Conservation (phyloP, 2,329 filamentous ascomycete species). For the Oidium heveae region DNA sequence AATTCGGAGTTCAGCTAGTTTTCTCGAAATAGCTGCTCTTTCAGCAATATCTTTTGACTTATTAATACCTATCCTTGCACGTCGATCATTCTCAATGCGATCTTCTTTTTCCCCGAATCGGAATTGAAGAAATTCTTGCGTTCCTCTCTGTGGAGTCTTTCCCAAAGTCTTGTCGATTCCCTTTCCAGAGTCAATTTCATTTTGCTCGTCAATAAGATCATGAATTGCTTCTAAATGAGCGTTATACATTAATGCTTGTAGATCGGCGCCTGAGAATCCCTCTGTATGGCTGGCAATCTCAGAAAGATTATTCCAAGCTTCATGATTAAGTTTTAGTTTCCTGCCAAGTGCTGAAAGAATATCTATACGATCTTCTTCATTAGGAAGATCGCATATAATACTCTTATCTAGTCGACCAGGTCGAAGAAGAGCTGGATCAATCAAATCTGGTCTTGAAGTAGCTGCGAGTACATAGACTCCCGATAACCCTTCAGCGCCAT, state of each 20-base stretch:
- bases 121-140: slow-evolving; percentile 51
- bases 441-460: slow-evolving; percentile 77
- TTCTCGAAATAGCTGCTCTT: slow-evolving; percentile 53
- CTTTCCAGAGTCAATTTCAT: slow-evolving; percentile 14
- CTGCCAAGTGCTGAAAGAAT: slow-evolving; percentile 66
- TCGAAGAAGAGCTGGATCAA: slow-evolving; percentile 76
- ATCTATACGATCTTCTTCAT: slow-evolving; percentile 55
- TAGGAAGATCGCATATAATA: slow-evolving; percentile 72
- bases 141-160: slow-evolving; percentile 3
- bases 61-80: slow-evolving; percentile 20
- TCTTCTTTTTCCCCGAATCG: slow-evolving; percentile 43
- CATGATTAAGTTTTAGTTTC: slow-evolving; percentile 49
- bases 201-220: slow-evolving; percentile 50
- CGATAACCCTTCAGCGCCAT: slow-evolving; percentile 80
- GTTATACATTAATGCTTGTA: slow-evolving; percentile 88
- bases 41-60: slow-evolving; percentile 38
- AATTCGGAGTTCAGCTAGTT: slow-evolving; percentile 43
- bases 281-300: slow-evolving; percentile 61
- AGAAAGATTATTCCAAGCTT: slow-evolving; percentile 29
- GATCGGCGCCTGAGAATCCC: slow-evolving; percentile 79
- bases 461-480: slow-evolving; percentile 94
- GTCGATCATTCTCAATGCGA: slow-evolving; percentile 16
- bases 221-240: slow-evolving; percentile 94
- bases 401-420: slow-evolving; percentile 88
- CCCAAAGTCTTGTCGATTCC: slow-evolving; percentile 10